Evolutionary conservation across 2,329 filamentous ascomycete genomes (phyloP), one percentile per base, ranked within the genome.

Genomic region (Cytospora leucostoma): DNA sequence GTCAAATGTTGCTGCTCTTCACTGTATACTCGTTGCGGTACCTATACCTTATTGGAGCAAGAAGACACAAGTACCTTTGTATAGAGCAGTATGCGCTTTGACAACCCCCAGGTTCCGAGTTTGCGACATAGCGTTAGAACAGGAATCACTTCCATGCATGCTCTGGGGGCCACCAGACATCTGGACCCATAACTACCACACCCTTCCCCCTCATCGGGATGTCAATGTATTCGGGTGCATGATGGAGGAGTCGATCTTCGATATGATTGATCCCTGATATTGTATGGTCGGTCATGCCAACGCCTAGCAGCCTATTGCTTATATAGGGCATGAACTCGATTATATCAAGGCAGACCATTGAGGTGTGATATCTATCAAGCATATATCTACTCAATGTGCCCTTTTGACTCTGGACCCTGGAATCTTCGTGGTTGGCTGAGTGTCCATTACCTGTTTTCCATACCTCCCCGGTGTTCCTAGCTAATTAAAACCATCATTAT

Each of bases 21-120:
- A 60, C 58, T 60, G 58, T 60, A 60, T 60, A 60, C 50, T 54
- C 49, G 21, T 33, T 19, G 35, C 21, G 35, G 58, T 21, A 34
- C 34, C 58, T 51, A 53, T 50, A 44, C 44, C n/a, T 47, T 47
- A 47, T 47, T 47, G 44, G 44, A 11, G 7, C 3, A 47, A 19
- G 44, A 10, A 10, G 44, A n/a, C n/a, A n/a, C 17, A 44, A 7
- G 40, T 15, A 7, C 27, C 27, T 3, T 3, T 27, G 27, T 27
- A 27, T 27, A 27, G 2, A 27, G 27, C 27, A 27, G n/a, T 6
- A 44, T 47, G n/a, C n/a, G 19, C 17, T n/a, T n/a, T 47, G 44
- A 12, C n/a, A 27, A 4, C 27, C 27, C 2, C 27, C 2, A 27
- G 27, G 27, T 27, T 27, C 27, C 27, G 27, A n/a, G n/a, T n/a